Percentiles rank a stretch among this genome's conserved stretches.
These are phyloP conservation scores for Trichomonascaceae sp. DNA, from an alignment of 1,139 yeast genomes.

Conservation along the genomic window DNA sequence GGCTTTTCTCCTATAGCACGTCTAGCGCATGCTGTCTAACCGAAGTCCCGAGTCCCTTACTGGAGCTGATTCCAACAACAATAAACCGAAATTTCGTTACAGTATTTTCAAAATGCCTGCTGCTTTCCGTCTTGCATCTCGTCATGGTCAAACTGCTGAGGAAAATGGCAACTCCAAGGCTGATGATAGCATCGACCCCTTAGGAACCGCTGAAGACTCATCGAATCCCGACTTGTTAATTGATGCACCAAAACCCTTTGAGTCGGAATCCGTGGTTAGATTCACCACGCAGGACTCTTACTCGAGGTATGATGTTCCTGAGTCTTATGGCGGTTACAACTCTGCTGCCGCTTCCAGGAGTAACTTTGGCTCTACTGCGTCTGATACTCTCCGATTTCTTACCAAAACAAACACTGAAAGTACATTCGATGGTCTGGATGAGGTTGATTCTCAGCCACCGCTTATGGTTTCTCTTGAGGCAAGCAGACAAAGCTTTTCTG, in stretches of 20 bases:
- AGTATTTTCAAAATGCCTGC: conserved; percentile 10
- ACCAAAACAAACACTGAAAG: not conserved
- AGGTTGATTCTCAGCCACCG: not conserved
- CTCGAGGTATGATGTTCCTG: not conserved
- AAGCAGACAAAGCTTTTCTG: conserved; percentile 8
- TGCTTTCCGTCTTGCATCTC: conserved; percentile 7
- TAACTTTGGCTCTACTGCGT: not conserved
- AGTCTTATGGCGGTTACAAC: not conserved
- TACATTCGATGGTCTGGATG: not conserved
- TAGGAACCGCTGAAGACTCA: not conserved
- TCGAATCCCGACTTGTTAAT: not conserved
- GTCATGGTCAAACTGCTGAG: not conserved
- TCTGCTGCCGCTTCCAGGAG: not conserved
- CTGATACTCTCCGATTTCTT: not conserved
- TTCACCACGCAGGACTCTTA: not conserved
- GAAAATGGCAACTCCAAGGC: not conserved
- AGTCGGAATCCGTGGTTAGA: not conserved
- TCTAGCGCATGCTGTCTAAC: not conserved
- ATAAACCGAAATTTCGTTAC: not conserved
- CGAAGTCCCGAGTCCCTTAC: not conserved
- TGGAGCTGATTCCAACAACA: not conserved
- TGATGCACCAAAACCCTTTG: not conserved
- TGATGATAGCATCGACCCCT: not conserved
- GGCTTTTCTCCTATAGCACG: not conserved
- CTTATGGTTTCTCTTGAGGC: conserved; percentile 2